Evolutionary conservation across 2,329 filamentous ascomycete genomes (phyloP).

Genomic region (Eutypa lata): DNA sequence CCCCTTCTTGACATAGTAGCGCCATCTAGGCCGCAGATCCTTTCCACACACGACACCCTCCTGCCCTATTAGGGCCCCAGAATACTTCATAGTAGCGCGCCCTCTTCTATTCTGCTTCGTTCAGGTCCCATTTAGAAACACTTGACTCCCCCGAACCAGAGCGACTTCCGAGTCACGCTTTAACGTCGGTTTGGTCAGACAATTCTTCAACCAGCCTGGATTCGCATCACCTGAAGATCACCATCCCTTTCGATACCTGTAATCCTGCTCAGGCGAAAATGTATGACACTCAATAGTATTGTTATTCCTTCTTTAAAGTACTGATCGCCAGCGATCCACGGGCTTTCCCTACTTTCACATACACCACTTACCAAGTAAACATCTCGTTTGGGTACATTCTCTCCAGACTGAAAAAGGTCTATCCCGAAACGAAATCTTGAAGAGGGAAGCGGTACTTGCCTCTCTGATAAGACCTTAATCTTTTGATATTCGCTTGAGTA

Average conservation of each 20-base stretch:
- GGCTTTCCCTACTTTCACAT: neutral
- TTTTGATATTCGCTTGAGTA: no score
- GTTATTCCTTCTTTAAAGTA: neutral
- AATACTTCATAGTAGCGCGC: slow-evolving; percentile 19
- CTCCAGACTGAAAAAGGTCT: no score
- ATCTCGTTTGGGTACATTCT: neutral
- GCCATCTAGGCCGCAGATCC: slow-evolving; percentile 28
- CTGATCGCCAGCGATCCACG: neutral
- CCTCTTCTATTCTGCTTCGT: slow-evolving; percentile 10
- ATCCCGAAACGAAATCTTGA: no score
- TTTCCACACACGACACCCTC: slow-evolving; percentile 23
- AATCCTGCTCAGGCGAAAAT: neutral
- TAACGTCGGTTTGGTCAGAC: neutral
- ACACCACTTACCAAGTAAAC: neutral
- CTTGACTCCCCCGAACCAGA: neutral
- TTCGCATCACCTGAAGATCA: neutral
- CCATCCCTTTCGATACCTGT: neutral
- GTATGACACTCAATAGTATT: neutral
- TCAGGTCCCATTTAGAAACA: neutral
- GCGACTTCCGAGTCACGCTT: neutral
- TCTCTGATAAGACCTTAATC: no score
- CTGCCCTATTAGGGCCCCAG: slow-evolving; percentile 24
- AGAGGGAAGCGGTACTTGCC: no score
- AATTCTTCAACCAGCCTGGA: neutral
- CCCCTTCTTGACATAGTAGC: slow-evolving; percentile 20